Evolutionary conservation across 2,329 filamentous ascomycete genomes (phyloP), one percentile per base, ranked within the genome.

Genomic region (Clathrospora elynae): DNA sequence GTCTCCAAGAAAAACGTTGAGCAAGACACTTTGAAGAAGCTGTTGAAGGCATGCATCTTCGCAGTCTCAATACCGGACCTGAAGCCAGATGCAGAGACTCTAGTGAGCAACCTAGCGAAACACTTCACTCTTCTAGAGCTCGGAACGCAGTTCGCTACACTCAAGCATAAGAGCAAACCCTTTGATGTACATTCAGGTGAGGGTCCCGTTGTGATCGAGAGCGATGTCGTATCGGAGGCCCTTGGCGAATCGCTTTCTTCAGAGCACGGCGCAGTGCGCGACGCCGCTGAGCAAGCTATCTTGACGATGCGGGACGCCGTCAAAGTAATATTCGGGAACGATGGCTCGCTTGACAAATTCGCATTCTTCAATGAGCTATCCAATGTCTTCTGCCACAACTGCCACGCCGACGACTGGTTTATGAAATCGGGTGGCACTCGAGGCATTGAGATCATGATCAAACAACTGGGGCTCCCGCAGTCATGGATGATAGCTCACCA

Each of bases 371-470:
- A 79, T 45, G 85, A 92, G 60, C 77, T 99, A 5, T 86, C 87
- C 25, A 87, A 84, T 47, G 85, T 85, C 0, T 96, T 97, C 67
- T 93, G 89, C 58, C 93, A 99, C 67, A 90, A 89, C 53, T 99
- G 93, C 68, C 91, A 96, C 60, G 90, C 93, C 60, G 92, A 99
- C 67, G 93, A 99, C 61, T 99, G 95, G 93, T 99, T 96, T 64
- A 91, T 91, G 37, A 99, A 99, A 72, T 88, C 90, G 24, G 93
- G 92, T 34, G 93, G 93, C 25, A 91, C 88, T 39, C 75, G 92
- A 13, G 95, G 95, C 41, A 96, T 99, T 60, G 86, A 88, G 61
- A 85, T 95, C 42, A 75, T 99, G 44, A 85, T 92, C 20, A 92
- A 88, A 2, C 86, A 92, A 56, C 76, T 97, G 41, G 85, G 92